phyloP scores from a whole-genome alignment of 2,329 filamentous ascomycete species.

The Didymella keratinophila region DNA sequence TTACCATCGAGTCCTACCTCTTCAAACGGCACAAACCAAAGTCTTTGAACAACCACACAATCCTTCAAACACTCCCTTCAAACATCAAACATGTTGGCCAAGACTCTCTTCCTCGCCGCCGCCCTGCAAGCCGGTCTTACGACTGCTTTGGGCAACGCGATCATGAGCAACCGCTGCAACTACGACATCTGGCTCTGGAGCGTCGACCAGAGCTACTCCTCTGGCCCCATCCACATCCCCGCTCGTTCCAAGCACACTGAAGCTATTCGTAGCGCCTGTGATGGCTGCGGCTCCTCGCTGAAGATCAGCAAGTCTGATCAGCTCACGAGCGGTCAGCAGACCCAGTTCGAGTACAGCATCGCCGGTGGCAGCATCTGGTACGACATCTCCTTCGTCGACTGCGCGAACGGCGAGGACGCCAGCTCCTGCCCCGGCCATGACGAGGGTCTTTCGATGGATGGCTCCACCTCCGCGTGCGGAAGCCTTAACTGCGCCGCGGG shows the following conservation, averaged over 20 bases:
- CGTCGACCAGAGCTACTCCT: constrained; percentile 23
- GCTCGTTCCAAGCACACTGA: constrained; percentile 32
- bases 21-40: not conserved
- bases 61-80: not conserved
- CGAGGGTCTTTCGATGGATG: constrained; percentile 32
- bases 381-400: constrained; percentile 42
- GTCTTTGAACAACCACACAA: not conserved
- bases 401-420: constrained; percentile 32
- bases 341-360: constrained; percentile 42
- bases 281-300: constrained; percentile 32
- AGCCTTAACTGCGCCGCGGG: constrained; percentile 27
- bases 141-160: constrained; percentile 31
- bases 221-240: constrained; percentile 24
- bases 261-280: constrained; percentile 26
- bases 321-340: constrained; percentile 31
- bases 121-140: constrained; percentile 31
- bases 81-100: constrained; percentile 29
- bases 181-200: constrained; percentile 41
- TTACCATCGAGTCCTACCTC: not conserved
- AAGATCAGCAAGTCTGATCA: constrained; percentile 38
- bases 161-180: constrained; percentile 36
- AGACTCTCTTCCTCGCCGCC: constrained; percentile 24
- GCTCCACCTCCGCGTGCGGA: constrained; percentile 24
- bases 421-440: constrained; percentile 34
- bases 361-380: constrained; percentile 32